Evolutionary conservation across 139 green algal species (phyloP).

Genomic region (Medakamo hakoo): DNA sequence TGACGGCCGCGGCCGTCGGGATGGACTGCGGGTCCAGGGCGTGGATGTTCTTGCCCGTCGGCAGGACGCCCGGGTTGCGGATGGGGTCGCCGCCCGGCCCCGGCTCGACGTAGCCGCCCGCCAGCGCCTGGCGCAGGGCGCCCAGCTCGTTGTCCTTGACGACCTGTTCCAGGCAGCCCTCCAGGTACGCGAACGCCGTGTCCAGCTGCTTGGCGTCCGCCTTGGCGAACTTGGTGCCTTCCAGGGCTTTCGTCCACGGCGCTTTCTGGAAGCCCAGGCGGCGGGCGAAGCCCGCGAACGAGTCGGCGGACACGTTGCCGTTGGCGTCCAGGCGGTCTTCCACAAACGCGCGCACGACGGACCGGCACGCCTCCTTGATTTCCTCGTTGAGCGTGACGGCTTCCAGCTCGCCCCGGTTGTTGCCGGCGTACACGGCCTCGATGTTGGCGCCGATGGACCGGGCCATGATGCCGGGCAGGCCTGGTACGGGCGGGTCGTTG

Average conservation of each 20-base stretch:
- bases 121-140: conserved; percentile 65
- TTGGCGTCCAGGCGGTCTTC: conserved; percentile 52
- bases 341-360: conserved; percentile 74
- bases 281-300: conserved; percentile 23
- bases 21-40: conserved; percentile 96
- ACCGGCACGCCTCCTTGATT: conserved; percentile 71
- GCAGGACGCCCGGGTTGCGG: conserved; percentile 91
- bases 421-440: conserved; percentile 80
- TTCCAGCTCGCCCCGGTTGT: conserved; percentile 67
- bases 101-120: conserved; percentile 84
- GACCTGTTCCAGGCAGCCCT: conserved; percentile 90
- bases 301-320: conserved; percentile 45
- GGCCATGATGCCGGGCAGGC: conserved; percentile 82
- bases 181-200: conserved; percentile 83
- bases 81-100: conserved; percentile 97
- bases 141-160: conserved; percentile 98
- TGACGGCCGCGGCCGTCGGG: conserved; percentile 66
- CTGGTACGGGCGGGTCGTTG: conserved; percentile 58
- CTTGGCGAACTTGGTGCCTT: conserved; percentile 53
- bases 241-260: conserved; percentile 11
- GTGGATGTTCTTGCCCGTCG: conserved; percentile 99
- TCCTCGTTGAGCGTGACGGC: conserved; percentile 78
- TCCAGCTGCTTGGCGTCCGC: conserved; percentile 63
- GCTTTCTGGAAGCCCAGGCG: conserved; percentile 39
- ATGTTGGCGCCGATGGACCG: conserved; percentile 69